Evolutionary conservation across 805 yeast species (phyloP).

Genomic region (Candida taoyuanica): DNA sequence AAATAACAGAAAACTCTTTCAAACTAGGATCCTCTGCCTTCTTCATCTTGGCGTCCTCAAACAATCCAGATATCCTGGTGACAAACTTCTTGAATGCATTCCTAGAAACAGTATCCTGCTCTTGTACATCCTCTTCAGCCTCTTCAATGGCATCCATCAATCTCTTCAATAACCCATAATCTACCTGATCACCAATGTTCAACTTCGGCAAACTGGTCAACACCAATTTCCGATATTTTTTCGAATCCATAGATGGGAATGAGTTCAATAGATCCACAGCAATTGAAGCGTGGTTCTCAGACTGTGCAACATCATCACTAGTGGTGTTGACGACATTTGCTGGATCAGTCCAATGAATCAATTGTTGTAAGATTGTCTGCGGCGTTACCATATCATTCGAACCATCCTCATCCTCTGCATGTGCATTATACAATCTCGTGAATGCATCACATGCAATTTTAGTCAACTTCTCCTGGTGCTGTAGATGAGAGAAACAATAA

Average conservation of each 20-base stretch:
- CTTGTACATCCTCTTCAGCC: constrained; percentile 27
- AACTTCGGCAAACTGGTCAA: constrained; percentile 48
- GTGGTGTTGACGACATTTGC: constrained; percentile 48
- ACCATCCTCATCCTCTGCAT: constrained; percentile 34
- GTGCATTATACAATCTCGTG: constrained; percentile 46
- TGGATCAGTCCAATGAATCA: constrained; percentile 86
- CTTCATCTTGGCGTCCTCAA: constrained; percentile 20
- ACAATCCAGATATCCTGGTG: constrained; percentile 17
- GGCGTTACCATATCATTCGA: constrained; percentile 32
- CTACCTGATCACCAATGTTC: constrained; percentile 33
- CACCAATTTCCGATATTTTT: constrained; percentile 50
- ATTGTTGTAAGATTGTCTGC: constrained; percentile 56
- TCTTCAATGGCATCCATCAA: constrained; percentile 27
- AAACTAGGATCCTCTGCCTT: constrained; percentile 20
- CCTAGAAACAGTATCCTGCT: constrained; percentile 30
- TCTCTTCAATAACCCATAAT: constrained; percentile 24
- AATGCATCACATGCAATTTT: constrained; percentile 64
- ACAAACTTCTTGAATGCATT: constrained; percentile 33
- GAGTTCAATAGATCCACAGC: constrained; percentile 50
- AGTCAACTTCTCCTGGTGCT: constrained; percentile 65
- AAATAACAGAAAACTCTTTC: constrained; percentile 25
- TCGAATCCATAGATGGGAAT: constrained; percentile 42
- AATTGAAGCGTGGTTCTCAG: constrained; percentile 52
- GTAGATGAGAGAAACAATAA: constrained; percentile 68
- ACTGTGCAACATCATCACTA: constrained; percentile 36